Base-by-base conservation (phyloP, 2,329 filamentous ascomycete species). In the Penicillium thymicola region DNA sequence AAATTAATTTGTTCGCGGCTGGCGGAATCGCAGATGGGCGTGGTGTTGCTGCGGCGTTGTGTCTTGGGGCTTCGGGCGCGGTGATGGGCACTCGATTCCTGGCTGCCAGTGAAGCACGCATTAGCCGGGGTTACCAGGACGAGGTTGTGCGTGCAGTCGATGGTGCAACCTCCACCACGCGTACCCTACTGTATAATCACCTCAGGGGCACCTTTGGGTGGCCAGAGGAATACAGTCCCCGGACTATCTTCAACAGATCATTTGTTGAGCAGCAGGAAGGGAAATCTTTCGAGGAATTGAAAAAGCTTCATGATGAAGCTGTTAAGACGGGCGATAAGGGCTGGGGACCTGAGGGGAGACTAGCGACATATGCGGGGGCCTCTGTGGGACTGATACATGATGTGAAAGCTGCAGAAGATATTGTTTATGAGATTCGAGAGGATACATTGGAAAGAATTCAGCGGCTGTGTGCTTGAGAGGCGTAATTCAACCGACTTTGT, bases 31-130 rank as follows among this genome's bases (percentile, higher is more conserved):
- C 76, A 0, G 82, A 85, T 55, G 81, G 79, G 0, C 71, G 81
- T 3, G 82, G 81, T 0, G 74, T 76, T 0, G 76, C 78, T 3
- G 81, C 81, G 0, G 80, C 78, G 0, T 65, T 84, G 8, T 72
- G 75, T 2, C 73, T 85, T 0, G 82, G 83, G 0, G 82, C 83
- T 0, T 71, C 75, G 0, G 87, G 83, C 0, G 78, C 81, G 0
- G 83, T 78, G 0, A 78, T 89, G 76, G 87, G 87, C 0, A 89
- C 87, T 1, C 78, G 85, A 14, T 85, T 87, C 54, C 76, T 89
- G 0, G 84, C 85, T 4, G 62, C 76, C 0, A 68, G 62, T 0
- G 82, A 85, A 64, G 78, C 81, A 3, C 74, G 75, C 5, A 78
- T 85, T 40, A 71, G 77, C 10, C 70, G 69, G 25, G 83, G 82